Evolutionary conservation across 768 basidiomycete genomes (phyloP).

Genomic region (Tubosaeta sp.): DNA sequence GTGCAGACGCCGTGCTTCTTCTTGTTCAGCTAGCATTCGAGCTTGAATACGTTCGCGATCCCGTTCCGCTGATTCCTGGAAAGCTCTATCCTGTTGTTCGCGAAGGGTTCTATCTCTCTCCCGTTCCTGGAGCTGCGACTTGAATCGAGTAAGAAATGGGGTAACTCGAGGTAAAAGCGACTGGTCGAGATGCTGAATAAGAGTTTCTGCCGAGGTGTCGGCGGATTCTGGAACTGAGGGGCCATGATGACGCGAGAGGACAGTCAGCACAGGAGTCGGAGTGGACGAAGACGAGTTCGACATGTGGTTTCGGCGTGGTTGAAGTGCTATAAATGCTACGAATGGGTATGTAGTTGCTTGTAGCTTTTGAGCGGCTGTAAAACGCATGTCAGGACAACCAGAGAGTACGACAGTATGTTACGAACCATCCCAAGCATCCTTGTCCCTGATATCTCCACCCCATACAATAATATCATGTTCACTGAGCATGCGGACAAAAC

Average conservation of each 20-base stretch:
- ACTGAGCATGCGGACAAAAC: conserved; percentile 62
- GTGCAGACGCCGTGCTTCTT: conserved; percentile 33
- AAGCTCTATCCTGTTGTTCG: conserved; percentile 80
- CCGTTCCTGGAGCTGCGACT: conserved; percentile 44
- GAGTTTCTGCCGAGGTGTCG: conserved; percentile 58
- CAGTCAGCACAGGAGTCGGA: conserved; percentile 56
- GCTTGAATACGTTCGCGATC: conserved; percentile 69
- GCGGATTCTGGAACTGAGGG: conserved; percentile 43
- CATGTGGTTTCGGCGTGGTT: conserved; percentile 53
- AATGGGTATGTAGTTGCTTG: conserved; percentile 92
- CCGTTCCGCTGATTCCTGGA: conserved; percentile 54
- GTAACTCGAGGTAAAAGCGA: conserved; percentile 77
- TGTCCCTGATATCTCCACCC: conserved; percentile 87
- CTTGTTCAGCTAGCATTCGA: conserved; percentile 44
- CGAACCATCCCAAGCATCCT: conserved; percentile 75
- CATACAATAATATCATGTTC: conserved; percentile 80
- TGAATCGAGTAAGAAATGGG: conserved; percentile 68
- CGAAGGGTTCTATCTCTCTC: conserved; percentile 59
- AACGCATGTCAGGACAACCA: not conserved
- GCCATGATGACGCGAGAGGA: conserved; percentile 85
- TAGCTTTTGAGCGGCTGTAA: conserved; percentile 60
- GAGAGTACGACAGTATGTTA: not conserved
- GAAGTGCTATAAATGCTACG: conserved; percentile 85
- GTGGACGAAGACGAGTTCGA: conserved; percentile 32
- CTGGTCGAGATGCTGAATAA: conserved; percentile 62